These are phyloP conservation scores for Fistulinella cinereoalba DNA, from an alignment of 1,284 basidiomycete species.

Conservation along the genomic window DNA sequence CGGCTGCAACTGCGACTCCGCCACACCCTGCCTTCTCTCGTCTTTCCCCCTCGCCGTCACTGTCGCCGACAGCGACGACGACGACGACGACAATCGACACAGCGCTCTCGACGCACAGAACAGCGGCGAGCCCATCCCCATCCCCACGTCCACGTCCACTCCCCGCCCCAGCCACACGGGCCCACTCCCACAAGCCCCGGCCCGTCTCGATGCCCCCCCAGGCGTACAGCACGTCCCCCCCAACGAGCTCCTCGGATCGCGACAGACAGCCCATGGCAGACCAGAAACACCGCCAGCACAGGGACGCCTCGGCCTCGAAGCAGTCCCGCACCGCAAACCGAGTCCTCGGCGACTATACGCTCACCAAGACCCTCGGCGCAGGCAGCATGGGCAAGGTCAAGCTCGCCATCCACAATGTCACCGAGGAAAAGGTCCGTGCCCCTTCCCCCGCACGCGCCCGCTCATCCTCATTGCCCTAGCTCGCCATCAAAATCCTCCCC, in stretches of 20 bases:
- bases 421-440: constrained; percentile 84
- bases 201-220: constrained; percentile 71
- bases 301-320: constrained; percentile 30
- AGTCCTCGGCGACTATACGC: constrained; percentile 90
- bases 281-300: constrained; percentile 34
- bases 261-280: constrained; percentile 32
- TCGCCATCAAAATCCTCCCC: constrained; percentile 98
- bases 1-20: constrained; percentile 18
- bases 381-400: constrained; percentile 99
- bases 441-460: background rate
- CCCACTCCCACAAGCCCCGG: constrained; percentile 44
- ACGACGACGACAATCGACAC: constrained; percentile 11
- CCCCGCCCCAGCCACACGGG: constrained; percentile 22
- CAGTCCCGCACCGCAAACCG: constrained; percentile 49
- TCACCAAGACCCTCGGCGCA: constrained; percentile 96
- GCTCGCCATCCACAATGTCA: constrained; percentile 85
- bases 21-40: constrained; percentile 16
- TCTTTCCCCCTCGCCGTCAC: constrained; percentile 15
- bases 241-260: constrained; percentile 34
- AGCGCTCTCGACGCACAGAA: background rate
- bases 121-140: constrained; percentile 12
- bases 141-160: constrained; percentile 26
- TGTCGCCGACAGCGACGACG: constrained; percentile 12
- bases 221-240: constrained; percentile 37
- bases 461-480: constrained; percentile 44